Conservation (phyloP, 73 alveolate genomes). For the Tetrahymena thermophila region DNA sequence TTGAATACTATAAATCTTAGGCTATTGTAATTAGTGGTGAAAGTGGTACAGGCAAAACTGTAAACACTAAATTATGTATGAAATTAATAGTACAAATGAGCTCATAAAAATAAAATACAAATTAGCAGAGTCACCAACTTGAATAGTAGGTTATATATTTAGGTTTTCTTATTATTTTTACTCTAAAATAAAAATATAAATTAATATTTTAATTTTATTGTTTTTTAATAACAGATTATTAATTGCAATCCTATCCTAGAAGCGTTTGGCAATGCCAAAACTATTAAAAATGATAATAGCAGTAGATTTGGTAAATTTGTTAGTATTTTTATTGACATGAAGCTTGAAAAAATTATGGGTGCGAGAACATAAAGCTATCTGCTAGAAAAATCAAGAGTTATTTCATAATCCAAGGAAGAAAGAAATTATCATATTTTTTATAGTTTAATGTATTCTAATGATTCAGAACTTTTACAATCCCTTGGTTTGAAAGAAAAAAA, state of each 20-base stretch:
- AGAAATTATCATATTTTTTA: conserved; percentile 94
- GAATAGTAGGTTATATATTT: conserved; percentile 15
- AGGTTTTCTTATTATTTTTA: neutral
- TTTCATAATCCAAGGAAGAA: conserved; percentile 68
- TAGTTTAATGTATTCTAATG: conserved; percentile 69
- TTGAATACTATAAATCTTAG: conserved; percentile 61
- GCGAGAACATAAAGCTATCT: conserved; percentile 80
- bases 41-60: conserved; percentile 99
- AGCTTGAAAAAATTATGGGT: conserved; percentile 76
- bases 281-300: conserved; percentile 79
- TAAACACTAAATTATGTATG: conserved; percentile 94
- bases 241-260: conserved; percentile 96
- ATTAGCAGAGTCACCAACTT: neutral
- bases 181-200: too few species aligned
- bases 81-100: conserved; percentile 65
- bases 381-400: conserved; percentile 93
- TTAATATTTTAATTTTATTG: too few species aligned
- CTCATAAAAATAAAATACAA: conserved; percentile 9
- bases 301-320: conserved; percentile 97
- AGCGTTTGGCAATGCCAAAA: conserved; percentile 99
- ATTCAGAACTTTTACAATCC: conserved; percentile 31
- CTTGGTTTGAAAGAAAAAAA: conserved; percentile 32
- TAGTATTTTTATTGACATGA: conserved; percentile 70
- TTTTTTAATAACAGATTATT: conserved; percentile 81
- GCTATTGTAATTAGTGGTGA: conserved; percentile 98